Evolutionary conservation across 768 basidiomycete species (phyloP).

Genomic region (Leccinum olivaceopallidum): DNA sequence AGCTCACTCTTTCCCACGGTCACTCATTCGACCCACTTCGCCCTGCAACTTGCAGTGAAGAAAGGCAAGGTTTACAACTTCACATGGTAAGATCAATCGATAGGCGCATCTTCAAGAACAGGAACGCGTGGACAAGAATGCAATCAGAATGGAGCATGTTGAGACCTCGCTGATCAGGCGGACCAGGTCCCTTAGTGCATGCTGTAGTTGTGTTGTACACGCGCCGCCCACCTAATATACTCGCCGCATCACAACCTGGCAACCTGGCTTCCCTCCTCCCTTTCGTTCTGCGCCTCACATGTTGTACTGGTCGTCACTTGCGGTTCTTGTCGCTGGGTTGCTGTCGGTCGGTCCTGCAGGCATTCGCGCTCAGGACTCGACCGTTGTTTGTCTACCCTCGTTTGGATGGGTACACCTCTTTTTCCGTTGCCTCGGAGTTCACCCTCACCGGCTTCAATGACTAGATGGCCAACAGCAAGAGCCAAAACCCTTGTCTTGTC

Average conservation of each 20-base stretch:
- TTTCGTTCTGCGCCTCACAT: slow-evolving; percentile 7
- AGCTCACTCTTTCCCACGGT: slow-evolving; percentile 29
- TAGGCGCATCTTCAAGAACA: not conserved
- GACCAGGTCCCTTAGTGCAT: not conserved
- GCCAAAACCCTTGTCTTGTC: slow-evolving; percentile 48
- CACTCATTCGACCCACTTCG: not conserved
- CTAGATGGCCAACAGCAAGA: slow-evolving; percentile 43
- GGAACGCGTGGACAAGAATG: not conserved
- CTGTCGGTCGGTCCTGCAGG: slow-evolving; percentile 19
- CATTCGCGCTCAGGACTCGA: slow-evolving; percentile 25
- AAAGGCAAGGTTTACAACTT: too few relatives aligned
- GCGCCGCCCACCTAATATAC: too few relatives aligned
- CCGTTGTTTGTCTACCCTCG: slow-evolving; percentile 20
- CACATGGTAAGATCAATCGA: not conserved
- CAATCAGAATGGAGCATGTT: not conserved
- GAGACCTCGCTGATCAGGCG: not conserved
- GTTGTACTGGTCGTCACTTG: slow-evolving; percentile 16
- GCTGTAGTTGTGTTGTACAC: slow-evolving; percentile 8
- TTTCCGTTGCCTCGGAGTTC: not conserved
- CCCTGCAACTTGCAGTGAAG: too few relatives aligned
- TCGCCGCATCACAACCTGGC: too few relatives aligned
- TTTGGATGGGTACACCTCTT: slow-evolving; percentile 30
- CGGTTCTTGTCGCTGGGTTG: slow-evolving; percentile 17
- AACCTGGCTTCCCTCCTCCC: not conserved
- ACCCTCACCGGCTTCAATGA: not conserved